A percentile compares a stretch with the other conserved stretches of the same genome.
Conservation (phyloP, 139 green algal genomes). For the Tetratostichococcus sp. region DNA sequence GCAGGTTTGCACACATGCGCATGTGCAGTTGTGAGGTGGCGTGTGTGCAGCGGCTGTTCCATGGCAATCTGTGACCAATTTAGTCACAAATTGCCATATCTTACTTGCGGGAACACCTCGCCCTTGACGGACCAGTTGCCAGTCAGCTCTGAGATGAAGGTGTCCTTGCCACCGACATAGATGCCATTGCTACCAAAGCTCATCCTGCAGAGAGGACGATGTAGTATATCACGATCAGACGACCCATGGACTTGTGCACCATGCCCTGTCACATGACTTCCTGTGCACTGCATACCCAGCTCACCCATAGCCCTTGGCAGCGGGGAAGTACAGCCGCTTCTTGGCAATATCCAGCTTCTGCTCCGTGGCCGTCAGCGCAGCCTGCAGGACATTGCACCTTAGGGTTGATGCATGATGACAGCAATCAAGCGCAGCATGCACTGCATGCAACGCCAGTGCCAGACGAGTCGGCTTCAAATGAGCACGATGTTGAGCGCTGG, state of each 20-base stretch:
- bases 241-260: too few relatives aligned
- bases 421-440: too few relatives aligned
- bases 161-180: conserved; percentile 64
- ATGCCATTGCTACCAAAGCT: conserved; percentile 60
- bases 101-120: background rate
- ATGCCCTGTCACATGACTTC: too few relatives aligned
- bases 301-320: conserved; percentile 61
- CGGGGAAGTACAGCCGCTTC: conserved; percentile 59
- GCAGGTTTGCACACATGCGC: too few relatives aligned
- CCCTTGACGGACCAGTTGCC: conserved; percentile 34
- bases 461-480: too few relatives aligned
- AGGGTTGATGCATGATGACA: too few relatives aligned
- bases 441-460: too few relatives aligned
- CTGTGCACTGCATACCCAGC: background rate
- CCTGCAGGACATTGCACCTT: conserved; percentile 24
- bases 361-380: conserved; percentile 39
- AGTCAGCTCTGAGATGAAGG: conserved; percentile 61
- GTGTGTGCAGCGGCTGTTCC: background rate
- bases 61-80: background rate
- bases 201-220: conserved; percentile 47
- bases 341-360: conserved; percentile 57
- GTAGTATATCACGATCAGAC: too few relatives aligned
- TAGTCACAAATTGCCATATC: too few relatives aligned
- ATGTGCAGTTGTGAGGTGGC: conserved; percentile 8
- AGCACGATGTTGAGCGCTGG: too few relatives aligned